These are phyloP conservation scores for Picochlorum sp. DNA, from an alignment of 139 green algal genomes.

Conservation along the genomic window DNA sequence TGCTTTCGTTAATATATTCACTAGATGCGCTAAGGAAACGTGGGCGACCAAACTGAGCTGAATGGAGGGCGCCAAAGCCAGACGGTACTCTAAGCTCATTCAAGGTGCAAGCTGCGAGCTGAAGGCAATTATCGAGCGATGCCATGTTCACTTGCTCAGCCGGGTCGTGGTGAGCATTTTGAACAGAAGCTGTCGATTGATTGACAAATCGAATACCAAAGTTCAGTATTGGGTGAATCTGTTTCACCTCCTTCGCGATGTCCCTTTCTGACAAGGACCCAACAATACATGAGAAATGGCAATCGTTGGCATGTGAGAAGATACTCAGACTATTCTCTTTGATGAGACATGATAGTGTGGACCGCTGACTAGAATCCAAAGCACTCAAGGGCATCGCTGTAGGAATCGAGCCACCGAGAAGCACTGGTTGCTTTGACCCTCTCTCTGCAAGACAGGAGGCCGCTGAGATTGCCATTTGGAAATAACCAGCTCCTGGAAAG, in stretches of 20 bases:
- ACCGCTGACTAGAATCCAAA: background rate
- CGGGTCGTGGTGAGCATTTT: conserved; percentile 1
- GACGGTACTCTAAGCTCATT: conserved; percentile 19
- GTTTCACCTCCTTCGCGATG: background rate
- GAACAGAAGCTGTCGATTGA: background rate
- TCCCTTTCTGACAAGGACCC: background rate
- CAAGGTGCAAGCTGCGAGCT: conserved; percentile 36
- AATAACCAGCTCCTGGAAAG: conserved; percentile 59
- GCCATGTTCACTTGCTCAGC: conserved; percentile 37
- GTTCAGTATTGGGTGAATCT: background rate
- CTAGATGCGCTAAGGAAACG: conserved; percentile 8
- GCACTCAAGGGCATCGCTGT: conserved; percentile 15
- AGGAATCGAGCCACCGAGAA: conserved; percentile 16
- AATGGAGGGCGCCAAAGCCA: background rate
- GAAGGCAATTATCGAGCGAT: conserved; percentile 47
- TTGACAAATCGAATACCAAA: background rate
- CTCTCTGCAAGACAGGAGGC: conserved; percentile 1
- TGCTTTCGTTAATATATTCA: background rate
- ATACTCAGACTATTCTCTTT: background rate
- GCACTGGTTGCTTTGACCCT: background rate
- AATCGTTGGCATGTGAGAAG: background rate
- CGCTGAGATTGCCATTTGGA: conserved; percentile 47
- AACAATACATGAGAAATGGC: too few species aligned
- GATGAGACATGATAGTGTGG: conserved; percentile 8
- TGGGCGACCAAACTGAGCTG: too few species aligned